phyloP scores from a whole-genome alignment of 768 basidiomycete genomes.

The Agaricus blazei region DNA sequence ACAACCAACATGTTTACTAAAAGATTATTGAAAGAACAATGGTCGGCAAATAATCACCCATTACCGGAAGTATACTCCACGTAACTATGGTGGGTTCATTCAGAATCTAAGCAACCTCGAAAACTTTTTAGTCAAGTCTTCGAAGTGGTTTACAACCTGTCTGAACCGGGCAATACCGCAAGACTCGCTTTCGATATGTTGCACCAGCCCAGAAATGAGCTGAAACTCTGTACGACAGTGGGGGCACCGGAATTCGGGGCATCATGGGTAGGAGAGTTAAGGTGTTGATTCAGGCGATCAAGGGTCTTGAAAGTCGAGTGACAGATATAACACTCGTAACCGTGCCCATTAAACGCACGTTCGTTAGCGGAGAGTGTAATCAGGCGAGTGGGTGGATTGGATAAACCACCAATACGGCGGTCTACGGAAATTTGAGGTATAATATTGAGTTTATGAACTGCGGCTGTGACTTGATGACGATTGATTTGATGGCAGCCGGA shows the following conservation, averaged over 20 bases:
- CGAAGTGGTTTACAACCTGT: slow-evolving; percentile 25
- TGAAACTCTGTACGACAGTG: slow-evolving; percentile 39
- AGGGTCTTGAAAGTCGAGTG: slow-evolving; percentile 36
- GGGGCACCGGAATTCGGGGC: slow-evolving; percentile 52
- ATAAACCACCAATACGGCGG: slow-evolving; percentile 39
- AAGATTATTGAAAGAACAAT: no score
- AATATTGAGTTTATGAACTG: slow-evolving; percentile 38
- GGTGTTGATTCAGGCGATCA: slow-evolving; percentile 50
- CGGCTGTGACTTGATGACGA: slow-evolving; percentile 34
- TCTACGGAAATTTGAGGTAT: slow-evolving; percentile 53
- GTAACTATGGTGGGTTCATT: neutral
- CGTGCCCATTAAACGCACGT: slow-evolving; percentile 38
- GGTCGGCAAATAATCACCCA: no score
- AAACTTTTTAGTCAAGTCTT: slow-evolving; percentile 7
- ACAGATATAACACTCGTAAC: slow-evolving; percentile 66
- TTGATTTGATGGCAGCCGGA: slow-evolving; percentile 48
- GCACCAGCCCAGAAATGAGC: slow-evolving; percentile 53
- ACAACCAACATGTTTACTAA: no score
- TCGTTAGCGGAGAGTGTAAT: slow-evolving; percentile 26
- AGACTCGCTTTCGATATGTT: slow-evolving; percentile 60
- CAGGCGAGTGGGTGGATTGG: slow-evolving; percentile 10
- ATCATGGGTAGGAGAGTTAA: slow-evolving; percentile 56
- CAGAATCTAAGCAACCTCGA: slow-evolving; percentile 7
- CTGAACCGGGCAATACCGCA: slow-evolving; percentile 52
- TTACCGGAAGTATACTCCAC: neutral